phyloP scores from a whole-genome alignment of 371 early-diverging fungal genomes.

The Mucor ambiguus region DNA sequence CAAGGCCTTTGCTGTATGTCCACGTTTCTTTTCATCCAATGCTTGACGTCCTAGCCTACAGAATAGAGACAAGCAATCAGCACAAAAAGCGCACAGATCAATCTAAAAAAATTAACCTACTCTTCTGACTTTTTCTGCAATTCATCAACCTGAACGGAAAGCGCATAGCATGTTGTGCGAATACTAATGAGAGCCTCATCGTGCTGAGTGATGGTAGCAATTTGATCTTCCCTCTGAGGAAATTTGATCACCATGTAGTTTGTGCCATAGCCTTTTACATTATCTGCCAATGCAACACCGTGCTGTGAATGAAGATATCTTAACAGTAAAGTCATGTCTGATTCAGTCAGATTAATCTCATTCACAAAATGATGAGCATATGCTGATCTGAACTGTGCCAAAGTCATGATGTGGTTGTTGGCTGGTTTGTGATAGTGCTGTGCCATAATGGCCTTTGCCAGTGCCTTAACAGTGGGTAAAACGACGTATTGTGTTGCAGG shows the following conservation, averaged over 20 bases:
- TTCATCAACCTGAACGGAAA: constrained; percentile 50
- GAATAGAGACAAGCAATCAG: background rate
- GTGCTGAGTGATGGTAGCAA: constrained; percentile 39
- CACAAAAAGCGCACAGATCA: background rate
- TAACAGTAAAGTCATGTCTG: constrained; percentile 36
- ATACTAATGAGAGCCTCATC: constrained; percentile 55
- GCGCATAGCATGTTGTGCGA: constrained; percentile 45
- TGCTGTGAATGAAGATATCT: constrained; percentile 32
- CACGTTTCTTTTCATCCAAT: constrained; percentile 27
- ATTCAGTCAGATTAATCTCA: constrained; percentile 34
- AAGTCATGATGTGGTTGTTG: constrained; percentile 30
- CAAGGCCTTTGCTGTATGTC: constrained; percentile 44
- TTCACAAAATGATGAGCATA: constrained; percentile 28
- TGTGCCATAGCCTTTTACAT: constrained; percentile 38
- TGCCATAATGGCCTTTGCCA: constrained; percentile 21
- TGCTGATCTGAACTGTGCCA: constrained; percentile 34
- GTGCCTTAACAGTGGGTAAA: constrained; percentile 33
- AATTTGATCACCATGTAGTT: constrained; percentile 41
- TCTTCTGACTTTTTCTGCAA: constrained; percentile 44
- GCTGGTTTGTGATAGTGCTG: constrained; percentile 11
- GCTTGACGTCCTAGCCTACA: constrained; percentile 27
- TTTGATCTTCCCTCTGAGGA: constrained; percentile 22
- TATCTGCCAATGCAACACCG: constrained; percentile 34
- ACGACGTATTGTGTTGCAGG: constrained; percentile 26
- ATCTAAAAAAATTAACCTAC: constrained; percentile 22